These are phyloP conservation scores for Aspergillus wentii DNA, from an alignment of 495 filamentous ascomycete species.

Conservation along the genomic window DNA sequence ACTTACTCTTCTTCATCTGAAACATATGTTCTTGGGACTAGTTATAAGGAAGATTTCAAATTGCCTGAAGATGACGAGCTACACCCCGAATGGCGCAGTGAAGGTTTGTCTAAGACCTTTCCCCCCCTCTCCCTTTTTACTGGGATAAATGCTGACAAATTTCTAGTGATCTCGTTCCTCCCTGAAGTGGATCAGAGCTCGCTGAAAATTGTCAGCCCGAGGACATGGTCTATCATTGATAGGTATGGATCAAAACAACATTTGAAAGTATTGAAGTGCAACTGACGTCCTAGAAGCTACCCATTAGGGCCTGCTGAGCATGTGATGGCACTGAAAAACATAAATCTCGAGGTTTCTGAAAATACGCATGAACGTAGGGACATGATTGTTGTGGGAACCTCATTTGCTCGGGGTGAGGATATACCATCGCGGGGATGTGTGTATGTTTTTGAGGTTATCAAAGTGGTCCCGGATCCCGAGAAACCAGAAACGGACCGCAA, in stretches of 20 bases:
- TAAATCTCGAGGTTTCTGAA: conserved; percentile 87
- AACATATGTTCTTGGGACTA: conserved; percentile 74
- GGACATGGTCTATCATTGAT: conserved; percentile 73
- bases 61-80: conserved; percentile 80
- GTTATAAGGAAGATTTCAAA: conserved; percentile 61
- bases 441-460: conserved; percentile 87
- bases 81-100: conserved; percentile 71
- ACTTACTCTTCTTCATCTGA: conserved; percentile 69
- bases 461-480: conserved; percentile 84
- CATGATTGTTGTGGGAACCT: conserved; percentile 80
- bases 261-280: conserved; percentile 1
- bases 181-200: conserved; percentile 63
- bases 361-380: conserved; percentile 77
- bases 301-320: conserved; percentile 65
- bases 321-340: conserved; percentile 72
- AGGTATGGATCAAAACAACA: conserved; percentile 47
- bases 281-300: conserved; percentile 23
- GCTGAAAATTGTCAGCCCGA: conserved; percentile 69
- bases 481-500: conserved; percentile 77
- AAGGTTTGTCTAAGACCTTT: conserved; percentile 48
- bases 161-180: conserved; percentile 50
- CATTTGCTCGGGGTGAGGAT: conserved; percentile 81
- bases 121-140: not conserved
- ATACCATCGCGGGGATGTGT: conserved; percentile 77
- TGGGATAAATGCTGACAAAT: conserved; percentile 11